phyloP scores from a whole-genome alignment of 2,329 filamentous ascomycete species.

The Pestalotiopsis sp. region DNA sequence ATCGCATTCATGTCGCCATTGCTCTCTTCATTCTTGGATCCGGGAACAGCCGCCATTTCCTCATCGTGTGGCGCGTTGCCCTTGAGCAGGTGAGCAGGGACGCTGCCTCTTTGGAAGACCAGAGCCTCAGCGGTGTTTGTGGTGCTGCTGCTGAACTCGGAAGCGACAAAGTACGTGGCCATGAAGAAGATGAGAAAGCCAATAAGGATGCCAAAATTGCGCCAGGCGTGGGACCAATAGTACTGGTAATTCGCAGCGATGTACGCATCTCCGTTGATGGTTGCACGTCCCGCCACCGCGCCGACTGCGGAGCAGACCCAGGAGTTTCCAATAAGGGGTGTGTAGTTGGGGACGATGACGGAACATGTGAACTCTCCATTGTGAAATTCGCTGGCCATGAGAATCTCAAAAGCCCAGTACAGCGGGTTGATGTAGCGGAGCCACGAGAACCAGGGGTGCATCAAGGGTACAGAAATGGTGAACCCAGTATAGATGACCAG shows the following conservation, averaged over 20 bases:
- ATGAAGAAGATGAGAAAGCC: constrained; percentile 62
- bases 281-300: constrained; percentile 52
- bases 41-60: constrained; percentile 13
- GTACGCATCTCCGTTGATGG: constrained; percentile 64
- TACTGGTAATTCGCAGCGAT: constrained; percentile 60
- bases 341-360: constrained; percentile 48
- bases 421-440: constrained; percentile 76
- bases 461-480: constrained; percentile 52
- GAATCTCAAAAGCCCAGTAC: constrained; percentile 72
- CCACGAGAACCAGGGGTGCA: constrained; percentile 77
- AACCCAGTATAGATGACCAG: constrained; percentile 66
- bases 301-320: constrained; percentile 59
- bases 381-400: constrained; percentile 75
- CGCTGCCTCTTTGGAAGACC: constrained; percentile 63
- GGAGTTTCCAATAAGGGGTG: constrained; percentile 42
- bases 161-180: constrained; percentile 62
- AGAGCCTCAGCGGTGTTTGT: constrained; percentile 69
- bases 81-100: constrained; percentile 44
- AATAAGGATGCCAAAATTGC: constrained; percentile 61
- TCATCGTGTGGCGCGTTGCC: constrained; percentile 33
- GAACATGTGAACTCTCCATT: constrained; percentile 60
- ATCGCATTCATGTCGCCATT: neutral
- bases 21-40: constrained; percentile 1
- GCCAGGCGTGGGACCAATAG: constrained; percentile 60
- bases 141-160: constrained; percentile 66